A percentile compares a stretch with the other conserved stretches of the same genome.
phyloP scores from a whole-genome alignment of 345 rosid species.

The Boechera divaricarpa region DNA sequence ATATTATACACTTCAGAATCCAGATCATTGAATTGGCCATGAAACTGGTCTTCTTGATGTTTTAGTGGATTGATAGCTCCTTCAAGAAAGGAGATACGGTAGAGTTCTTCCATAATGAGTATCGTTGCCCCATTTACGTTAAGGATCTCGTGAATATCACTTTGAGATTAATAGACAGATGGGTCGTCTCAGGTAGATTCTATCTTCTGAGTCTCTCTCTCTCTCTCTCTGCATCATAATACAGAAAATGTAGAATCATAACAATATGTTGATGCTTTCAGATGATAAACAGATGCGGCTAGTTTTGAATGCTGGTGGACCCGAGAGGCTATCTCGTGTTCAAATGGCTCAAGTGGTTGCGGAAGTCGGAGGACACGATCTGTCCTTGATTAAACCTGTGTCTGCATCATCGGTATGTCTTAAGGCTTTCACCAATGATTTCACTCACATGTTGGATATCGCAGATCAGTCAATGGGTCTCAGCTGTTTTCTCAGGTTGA shows the following conservation, averaged over 20 bases:
- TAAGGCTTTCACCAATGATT: background rate
- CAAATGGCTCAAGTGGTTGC: conserved; percentile 91
- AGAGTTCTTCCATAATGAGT: conserved; percentile 85
- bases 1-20: background rate
- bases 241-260: conserved; percentile 6
- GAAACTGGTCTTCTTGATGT: conserved; percentile 23
- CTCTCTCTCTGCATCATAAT: background rate
- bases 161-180: conserved; percentile 53
- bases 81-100: conserved; percentile 71
- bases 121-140: conserved; percentile 86
- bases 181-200: conserved; percentile 63
- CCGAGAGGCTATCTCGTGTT: conserved; percentile 82
- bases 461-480: background rate
- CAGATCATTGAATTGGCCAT: background rate
- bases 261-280: conserved; percentile 42
- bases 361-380: conserved; percentile 59
- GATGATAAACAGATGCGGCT: conserved; percentile 70
- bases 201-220: background rate
- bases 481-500: conserved; percentile 57
- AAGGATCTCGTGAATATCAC: conserved; percentile 69
- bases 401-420: conserved; percentile 74
- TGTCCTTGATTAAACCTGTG: conserved; percentile 66
- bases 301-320: conserved; percentile 83
- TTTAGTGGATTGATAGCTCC: conserved; percentile 82
- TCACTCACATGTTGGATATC: background rate